Percentiles rank a stretch among this genome's conserved stretches.
phyloP scores from a whole-genome alignment of 75 land plant genomes.

The Isoetes taiwanensis region DNA sequence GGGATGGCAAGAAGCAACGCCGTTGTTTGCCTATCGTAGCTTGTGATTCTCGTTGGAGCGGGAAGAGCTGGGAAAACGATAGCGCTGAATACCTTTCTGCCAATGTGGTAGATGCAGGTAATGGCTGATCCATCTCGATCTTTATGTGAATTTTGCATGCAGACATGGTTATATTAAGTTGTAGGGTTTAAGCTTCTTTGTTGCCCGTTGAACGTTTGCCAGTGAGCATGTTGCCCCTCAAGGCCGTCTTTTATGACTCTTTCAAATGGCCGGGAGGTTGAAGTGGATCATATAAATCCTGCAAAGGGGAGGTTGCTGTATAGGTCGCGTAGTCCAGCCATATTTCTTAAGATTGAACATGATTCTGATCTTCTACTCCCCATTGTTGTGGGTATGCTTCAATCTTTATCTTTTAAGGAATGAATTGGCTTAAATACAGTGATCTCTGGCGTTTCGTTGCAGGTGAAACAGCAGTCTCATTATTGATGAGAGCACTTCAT shows the following conservation, averaged over 20 bases:
- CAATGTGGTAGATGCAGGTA: too few relatives aligned
- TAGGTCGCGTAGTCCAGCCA: constrained; percentile 44
- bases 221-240: constrained; percentile 32
- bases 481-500: constrained; percentile 36
- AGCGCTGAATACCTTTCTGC: too few relatives aligned
- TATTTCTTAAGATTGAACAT: constrained; percentile 53
- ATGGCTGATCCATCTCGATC: too few relatives aligned
- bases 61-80: too few relatives aligned
- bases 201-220: too few relatives aligned
- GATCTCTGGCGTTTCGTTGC: not conserved
- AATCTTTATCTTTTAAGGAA: too few relatives aligned
- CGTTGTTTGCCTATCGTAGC: too few relatives aligned
- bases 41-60: too few relatives aligned
- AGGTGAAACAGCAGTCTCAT: constrained; percentile 54
- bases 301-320: constrained; percentile 33
- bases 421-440: not conserved
- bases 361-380: constrained; percentile 33
- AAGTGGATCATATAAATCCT: constrained; percentile 31
- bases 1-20: too few relatives aligned
- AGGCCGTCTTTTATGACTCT: constrained; percentile 26
- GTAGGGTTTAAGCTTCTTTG: too few relatives aligned
- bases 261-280: constrained; percentile 26
- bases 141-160: too few relatives aligned
- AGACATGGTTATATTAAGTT: too few relatives aligned
- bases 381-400: not conserved